Evolutionary conservation across 2,329 filamentous ascomycete genomes (phyloP), one percentile per base, ranked within the genome.

Genomic region (Pezicula carpinea): DNA sequence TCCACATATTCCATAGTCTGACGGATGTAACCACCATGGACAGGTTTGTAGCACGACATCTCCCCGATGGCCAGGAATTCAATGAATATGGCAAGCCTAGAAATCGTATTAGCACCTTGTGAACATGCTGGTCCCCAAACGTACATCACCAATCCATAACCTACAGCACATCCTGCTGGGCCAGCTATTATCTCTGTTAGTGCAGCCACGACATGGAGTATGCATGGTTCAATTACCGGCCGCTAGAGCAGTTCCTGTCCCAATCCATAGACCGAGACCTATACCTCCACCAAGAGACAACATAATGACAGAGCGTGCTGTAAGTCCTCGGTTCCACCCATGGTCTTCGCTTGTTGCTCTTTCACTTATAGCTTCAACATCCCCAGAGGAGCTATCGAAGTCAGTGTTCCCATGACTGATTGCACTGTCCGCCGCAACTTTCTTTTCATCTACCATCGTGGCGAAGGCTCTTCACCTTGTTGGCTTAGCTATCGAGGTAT

Each of bases 1-100:
- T 82, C 79, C 48, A 82, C 66, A 53, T 83, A 83, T 40, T 78
- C 74, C 42, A 75, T 70, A 23, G 76, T 70, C 54, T 82, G 81
- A n/a, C 73, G 74, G 60, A 76, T 79, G 63, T 82, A 82, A 51
- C 76, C 78, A 39, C 80, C 79, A 48, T 79, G 78, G 49, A 82
- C 71, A 1, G 79, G 80, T 47, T 77, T 78, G 56, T 78, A 74
- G 38, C 80, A 66, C 53, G 82, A 67, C 72, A 81, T 79, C 55
- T 72, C 44, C 51, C 78, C 77, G 57, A 82, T 71, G 50, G 81
- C 72, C 5, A 70, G 53, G 59, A 80, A 82, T 53, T 70, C 69
- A 52, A 75, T 71, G 32, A 75, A 67, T 1, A 66, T 60, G 26
- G 66, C 56, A 17, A 64, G 59, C 1, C 62, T 64, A 23, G 1